Percentiles rank a stretch among this genome's conserved stretches.
Evolutionary conservation across 2,329 filamentous ascomycete genomes (phyloP).

Genomic region (Pseudofabraea citricarpa): DNA sequence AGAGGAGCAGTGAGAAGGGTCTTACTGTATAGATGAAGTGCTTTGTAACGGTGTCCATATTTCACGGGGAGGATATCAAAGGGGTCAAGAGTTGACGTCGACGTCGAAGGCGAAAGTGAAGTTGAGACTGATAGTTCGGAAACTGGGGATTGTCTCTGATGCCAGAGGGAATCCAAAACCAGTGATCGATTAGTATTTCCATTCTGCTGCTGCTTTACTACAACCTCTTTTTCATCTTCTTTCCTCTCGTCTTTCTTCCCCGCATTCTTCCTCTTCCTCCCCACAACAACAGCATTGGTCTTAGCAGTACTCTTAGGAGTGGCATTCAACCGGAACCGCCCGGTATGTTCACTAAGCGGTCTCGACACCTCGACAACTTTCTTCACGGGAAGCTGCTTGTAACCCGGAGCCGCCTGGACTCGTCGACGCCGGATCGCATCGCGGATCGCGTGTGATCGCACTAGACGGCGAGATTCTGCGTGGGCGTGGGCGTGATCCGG

Average conservation of each 20-base stretch:
- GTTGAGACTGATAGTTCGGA: no score
- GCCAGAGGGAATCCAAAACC: no score
- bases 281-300: no score
- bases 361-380: background rate
- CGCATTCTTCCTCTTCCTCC: no score
- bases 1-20: no score
- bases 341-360: background rate
- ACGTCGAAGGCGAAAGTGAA: no score
- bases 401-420: background rate
- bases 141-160: no score
- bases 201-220: no score
- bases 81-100: no score
- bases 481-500: background rate
- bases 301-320: background rate
- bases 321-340: background rate
- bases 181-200: no score
- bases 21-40: background rate
- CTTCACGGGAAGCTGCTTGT: background rate
- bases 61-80: conserved; percentile 11
- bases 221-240: no score
- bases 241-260: no score
- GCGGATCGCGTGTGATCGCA: conserved; percentile 1
- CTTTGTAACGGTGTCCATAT: conserved; percentile 1
- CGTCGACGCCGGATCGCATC: background rate
- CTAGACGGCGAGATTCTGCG: background rate